Conservation (phyloP, 805 yeast genomes). For the Yarrowia hollandica region DNA sequence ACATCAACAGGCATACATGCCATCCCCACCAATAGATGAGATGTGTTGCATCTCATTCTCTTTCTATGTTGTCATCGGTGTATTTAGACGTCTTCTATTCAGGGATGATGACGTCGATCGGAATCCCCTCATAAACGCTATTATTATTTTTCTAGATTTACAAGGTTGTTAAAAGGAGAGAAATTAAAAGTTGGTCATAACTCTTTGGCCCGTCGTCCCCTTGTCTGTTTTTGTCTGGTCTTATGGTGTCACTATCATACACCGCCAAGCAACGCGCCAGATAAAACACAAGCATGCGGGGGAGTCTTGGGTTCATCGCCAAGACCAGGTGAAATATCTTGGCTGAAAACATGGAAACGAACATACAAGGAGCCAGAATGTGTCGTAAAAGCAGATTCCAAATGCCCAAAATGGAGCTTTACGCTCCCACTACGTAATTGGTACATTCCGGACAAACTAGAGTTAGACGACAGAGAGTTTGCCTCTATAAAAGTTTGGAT, state of each 20-base stretch:
- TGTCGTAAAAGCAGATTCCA: too few relatives aligned
- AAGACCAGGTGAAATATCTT: too few relatives aligned
- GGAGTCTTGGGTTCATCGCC: not conserved
- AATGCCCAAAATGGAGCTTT: too few relatives aligned
- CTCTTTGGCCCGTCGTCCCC: not conserved
- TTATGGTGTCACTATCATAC: not conserved
- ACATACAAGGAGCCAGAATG: not conserved
- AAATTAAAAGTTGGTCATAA: not conserved
- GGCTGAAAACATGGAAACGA: not conserved
- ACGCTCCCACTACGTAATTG: not conserved
- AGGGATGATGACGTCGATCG: too few relatives aligned
- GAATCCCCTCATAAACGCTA: too few relatives aligned
- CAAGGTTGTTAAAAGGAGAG: constrained; percentile 11
- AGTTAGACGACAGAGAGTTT: constrained; percentile 6
- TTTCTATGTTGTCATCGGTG: too few relatives aligned
- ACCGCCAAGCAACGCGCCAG: not conserved
- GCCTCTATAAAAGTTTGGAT: not conserved
- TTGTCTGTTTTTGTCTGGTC: not conserved
- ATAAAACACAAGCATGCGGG: too few relatives aligned
- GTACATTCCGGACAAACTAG: constrained; percentile 10
- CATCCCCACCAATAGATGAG: too few relatives aligned
- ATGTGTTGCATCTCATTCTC: too few relatives aligned
- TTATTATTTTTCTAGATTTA: too few relatives aligned
- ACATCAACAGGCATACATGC: too few relatives aligned
- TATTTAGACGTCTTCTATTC: too few relatives aligned